Conservation (phyloP, 2,329 filamentous ascomycete species). For the Meredithiella fracta region DNA sequence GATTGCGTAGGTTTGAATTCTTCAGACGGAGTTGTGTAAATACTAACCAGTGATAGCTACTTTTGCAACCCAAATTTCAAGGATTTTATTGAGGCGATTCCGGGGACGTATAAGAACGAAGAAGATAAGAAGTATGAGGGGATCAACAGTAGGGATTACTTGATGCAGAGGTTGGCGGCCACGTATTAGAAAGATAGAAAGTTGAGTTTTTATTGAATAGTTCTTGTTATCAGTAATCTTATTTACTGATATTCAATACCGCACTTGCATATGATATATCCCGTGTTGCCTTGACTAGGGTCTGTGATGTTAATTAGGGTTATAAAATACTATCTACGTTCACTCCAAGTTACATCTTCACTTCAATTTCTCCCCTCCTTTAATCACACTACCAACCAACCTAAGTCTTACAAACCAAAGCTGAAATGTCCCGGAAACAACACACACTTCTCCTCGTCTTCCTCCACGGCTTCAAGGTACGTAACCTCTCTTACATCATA, state of each 20-base stretch:
- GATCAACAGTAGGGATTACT: slow-evolving; percentile 65
- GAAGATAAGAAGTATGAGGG: slow-evolving; percentile 61
- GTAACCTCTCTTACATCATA: too few relatives aligned
- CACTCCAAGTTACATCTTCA: too few relatives aligned
- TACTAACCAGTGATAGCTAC: slow-evolving; percentile 32
- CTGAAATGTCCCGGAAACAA: slow-evolving; percentile 1
- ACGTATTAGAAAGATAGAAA: slow-evolving; percentile 42
- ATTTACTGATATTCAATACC: too few relatives aligned
- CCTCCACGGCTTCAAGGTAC: slow-evolving; percentile 5
- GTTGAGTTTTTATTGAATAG: too few relatives aligned
- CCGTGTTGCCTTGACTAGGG: too few relatives aligned
- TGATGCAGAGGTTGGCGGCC: slow-evolving; percentile 59
- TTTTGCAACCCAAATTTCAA: slow-evolving; percentile 80
- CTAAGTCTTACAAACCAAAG: too few relatives aligned
- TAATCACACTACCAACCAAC: too few relatives aligned
- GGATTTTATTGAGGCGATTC: slow-evolving; percentile 60
- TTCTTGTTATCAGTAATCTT: too few relatives aligned
- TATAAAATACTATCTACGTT: too few relatives aligned
- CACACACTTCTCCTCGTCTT: slow-evolving; percentile 2
- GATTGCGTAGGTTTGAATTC: slow-evolving; percentile 45
- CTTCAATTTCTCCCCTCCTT: too few relatives aligned
- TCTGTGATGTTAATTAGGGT: too few relatives aligned
- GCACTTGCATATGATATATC: too few relatives aligned
- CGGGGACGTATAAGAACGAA: slow-evolving; percentile 51
- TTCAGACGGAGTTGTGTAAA: not conserved